Percentiles rank a stretch among this genome's conserved stretches.
Conservation (phyloP, 139 green algal species). For the Coelastrella sp. region DNA sequence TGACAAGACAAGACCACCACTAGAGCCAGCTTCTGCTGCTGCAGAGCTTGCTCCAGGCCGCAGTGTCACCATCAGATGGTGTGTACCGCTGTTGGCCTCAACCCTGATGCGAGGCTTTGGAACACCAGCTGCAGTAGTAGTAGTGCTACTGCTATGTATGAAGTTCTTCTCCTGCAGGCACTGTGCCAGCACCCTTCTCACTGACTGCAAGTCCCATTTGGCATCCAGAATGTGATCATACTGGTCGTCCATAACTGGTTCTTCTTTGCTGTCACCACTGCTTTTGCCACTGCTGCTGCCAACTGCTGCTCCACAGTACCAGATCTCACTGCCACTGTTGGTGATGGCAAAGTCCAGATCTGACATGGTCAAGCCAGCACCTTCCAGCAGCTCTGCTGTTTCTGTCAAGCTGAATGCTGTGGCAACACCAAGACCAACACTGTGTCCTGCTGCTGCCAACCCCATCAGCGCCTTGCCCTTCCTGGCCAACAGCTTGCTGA, state of each 20-base stretch:
- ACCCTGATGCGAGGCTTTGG: conserved; percentile 13
- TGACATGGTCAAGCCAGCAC: conserved; percentile 33
- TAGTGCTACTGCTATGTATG: not conserved
- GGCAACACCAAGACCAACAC: conserved; percentile 40
- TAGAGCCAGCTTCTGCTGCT: not conserved
- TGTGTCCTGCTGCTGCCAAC: conserved; percentile 6
- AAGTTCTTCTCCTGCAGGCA: conserved; percentile 40
- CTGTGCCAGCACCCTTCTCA: conserved; percentile 44
- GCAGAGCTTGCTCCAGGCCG: not conserved
- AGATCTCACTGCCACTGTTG: conserved; percentile 61
- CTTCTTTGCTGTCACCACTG: not conserved
- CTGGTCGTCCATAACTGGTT: conserved; percentile 57
- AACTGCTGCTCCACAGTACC: conserved; percentile 42
- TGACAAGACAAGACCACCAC: conserved; percentile 14
- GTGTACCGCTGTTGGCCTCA: conserved; percentile 32
- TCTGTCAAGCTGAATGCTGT: conserved; percentile 37
- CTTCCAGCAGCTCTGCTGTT: conserved; percentile 39
- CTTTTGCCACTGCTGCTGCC: not conserved
- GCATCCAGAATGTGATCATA: conserved; percentile 69
- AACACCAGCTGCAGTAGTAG: not conserved
- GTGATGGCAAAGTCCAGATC: conserved; percentile 69
- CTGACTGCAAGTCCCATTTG: conserved; percentile 62
- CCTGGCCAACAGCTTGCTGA: conserved; percentile 40
- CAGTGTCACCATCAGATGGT: conserved; percentile 45
- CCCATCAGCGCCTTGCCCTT: conserved; percentile 46